Conservation (phyloP, 345 rosid genomes). For the Salix udensis region DNA sequence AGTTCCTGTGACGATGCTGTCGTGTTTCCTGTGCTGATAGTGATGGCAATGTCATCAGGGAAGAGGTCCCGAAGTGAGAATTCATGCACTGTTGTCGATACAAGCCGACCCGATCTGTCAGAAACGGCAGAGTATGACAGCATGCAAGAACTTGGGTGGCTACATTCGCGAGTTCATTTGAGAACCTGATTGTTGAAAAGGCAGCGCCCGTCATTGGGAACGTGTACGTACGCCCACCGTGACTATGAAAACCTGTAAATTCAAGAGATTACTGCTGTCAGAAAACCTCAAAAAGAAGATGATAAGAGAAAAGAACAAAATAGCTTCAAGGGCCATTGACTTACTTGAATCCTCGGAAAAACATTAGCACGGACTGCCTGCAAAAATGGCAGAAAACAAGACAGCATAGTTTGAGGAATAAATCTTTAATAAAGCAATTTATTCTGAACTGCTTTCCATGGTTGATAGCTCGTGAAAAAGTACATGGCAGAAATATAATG, state of each 20-base stretch:
- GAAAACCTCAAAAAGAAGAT: not conserved
- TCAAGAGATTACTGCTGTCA: not conserved
- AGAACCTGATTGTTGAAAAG: conserved; percentile 59
- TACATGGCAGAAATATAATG: no score
- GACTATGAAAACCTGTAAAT: conserved; percentile 68
- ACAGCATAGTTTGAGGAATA: not conserved
- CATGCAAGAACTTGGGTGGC: conserved; percentile 36
- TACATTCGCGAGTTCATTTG: conserved; percentile 43
- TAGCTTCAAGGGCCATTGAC: not conserved
- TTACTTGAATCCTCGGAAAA: conserved; percentile 80
- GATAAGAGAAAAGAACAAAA: not conserved
- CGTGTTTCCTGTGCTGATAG: conserved; percentile 56
- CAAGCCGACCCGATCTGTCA: conserved; percentile 47
- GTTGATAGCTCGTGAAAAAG: not conserved
- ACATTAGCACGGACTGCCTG: conserved; percentile 71
- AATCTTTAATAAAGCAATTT: not conserved
- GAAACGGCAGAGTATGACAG: conserved; percentile 36
- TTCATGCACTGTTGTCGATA: conserved; percentile 42
- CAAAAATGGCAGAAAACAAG: conserved; percentile 18
- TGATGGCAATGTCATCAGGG: conserved; percentile 67
- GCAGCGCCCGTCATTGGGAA: conserved; percentile 76
- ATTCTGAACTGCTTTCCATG: not conserved
- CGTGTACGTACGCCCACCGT: conserved; percentile 94
- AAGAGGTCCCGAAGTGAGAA: conserved; percentile 38
- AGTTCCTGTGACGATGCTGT: conserved; percentile 30